Percentiles rank a stretch among this genome's conserved stretches.
phyloP scores from a whole-genome alignment of 106 monocot genomes.

The Dendrobium nobile region DNA sequence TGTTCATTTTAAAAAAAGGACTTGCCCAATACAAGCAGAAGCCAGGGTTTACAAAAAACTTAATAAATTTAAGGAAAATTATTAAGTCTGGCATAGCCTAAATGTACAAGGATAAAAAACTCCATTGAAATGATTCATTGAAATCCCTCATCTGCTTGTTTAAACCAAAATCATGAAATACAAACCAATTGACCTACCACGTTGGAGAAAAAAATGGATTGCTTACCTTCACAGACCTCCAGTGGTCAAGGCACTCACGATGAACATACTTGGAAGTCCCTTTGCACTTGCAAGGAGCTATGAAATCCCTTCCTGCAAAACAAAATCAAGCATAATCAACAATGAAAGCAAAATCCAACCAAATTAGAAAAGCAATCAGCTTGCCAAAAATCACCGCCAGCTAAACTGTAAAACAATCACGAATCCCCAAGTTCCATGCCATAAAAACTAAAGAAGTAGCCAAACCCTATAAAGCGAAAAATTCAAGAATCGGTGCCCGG shows the following conservation, averaged over 20 bases:
- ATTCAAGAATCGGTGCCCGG: background rate
- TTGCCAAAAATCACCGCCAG: background rate
- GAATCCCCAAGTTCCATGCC: background rate
- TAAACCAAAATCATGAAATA: background rate
- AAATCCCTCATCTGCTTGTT: background rate
- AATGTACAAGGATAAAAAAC: background rate
- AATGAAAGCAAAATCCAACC: background rate
- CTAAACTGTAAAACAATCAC: background rate
- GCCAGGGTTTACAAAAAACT: background rate
- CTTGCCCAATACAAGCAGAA: too few species aligned
- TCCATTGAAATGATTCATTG: background rate
- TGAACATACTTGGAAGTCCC: constrained; percentile 77
- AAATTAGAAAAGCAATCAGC: background rate
- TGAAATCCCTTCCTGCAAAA: constrained; percentile 71
- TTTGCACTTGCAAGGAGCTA: constrained; percentile 81
- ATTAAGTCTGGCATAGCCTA: background rate
- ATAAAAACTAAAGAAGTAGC: background rate
- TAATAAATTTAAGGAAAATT: background rate
- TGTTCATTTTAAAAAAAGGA: too few species aligned
- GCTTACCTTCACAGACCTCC: constrained; percentile 59
- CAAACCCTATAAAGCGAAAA: constrained; percentile 5
- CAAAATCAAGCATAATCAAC: background rate
- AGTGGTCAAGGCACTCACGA: constrained; percentile 69
- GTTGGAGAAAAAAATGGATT: background rate
- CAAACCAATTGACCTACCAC: background rate